These are phyloP conservation scores for Fusarium incarnatum DNA, from an alignment of 2,329 filamentous ascomycete species.

Conservation along the genomic window DNA sequence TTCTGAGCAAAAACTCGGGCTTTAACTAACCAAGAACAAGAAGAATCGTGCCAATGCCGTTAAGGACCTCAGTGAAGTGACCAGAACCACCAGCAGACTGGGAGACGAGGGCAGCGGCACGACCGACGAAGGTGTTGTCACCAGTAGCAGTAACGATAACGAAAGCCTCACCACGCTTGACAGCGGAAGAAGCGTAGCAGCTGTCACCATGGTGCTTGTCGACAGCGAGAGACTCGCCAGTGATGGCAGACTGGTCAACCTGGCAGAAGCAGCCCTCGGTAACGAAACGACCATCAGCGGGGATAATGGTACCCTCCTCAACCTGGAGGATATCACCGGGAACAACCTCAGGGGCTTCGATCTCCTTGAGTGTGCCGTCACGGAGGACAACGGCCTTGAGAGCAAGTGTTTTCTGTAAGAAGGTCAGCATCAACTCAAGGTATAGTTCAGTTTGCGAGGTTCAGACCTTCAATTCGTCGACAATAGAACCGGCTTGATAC, in stretches of 20 bases:
- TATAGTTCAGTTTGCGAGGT: no score
- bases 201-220: conserved; percentile 86
- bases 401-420: conserved; percentile 76
- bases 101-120: conserved; percentile 86
- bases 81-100: conserved; percentile 78
- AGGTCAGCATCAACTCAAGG: no score
- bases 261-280: conserved; percentile 87
- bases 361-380: conserved; percentile 79
- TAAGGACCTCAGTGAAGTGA: conserved; percentile 92
- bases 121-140: conserved; percentile 91
- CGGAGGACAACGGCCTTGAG: conserved; percentile 89
- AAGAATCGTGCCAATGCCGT: conserved; percentile 84
- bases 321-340: conserved; percentile 91
- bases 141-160: conserved; percentile 85
- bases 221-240: conserved; percentile 90
- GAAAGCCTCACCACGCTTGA: conserved; percentile 91
- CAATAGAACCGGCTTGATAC: conserved; percentile 64
- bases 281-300: conserved; percentile 87
- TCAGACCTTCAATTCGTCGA: no score
- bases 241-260: conserved; percentile 92
- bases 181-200: conserved; percentile 86
- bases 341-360: conserved; percentile 86
- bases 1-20: no score
- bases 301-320: conserved; percentile 91
- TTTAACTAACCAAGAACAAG: conserved; percentile 68